Conservation (phyloP, 768 basidiomycete genomes). For the Mycena rebaudengoi region DNA sequence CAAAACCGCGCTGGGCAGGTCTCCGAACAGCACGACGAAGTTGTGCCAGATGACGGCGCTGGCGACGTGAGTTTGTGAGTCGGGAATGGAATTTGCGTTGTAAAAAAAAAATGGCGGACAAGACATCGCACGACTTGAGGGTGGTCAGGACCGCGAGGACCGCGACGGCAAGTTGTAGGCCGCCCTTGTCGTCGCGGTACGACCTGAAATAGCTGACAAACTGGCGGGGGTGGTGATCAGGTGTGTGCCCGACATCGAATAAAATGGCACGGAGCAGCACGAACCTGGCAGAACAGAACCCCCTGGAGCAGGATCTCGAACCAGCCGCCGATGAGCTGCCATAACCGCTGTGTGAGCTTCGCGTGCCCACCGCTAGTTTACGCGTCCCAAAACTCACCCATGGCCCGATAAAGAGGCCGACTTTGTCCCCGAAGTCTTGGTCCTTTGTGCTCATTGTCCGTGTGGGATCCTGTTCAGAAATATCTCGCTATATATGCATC, state of each 20-base stretch:
- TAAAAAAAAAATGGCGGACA: slow-evolving; percentile 35
- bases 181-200: slow-evolving; percentile 32
- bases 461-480: too few relatives aligned
- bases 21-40: slow-evolving; percentile 36
- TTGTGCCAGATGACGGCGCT: slow-evolving; percentile 44
- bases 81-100: background rate
- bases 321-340: slow-evolving; percentile 40
- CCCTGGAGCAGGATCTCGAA: slow-evolving; percentile 41
- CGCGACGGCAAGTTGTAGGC: slow-evolving; percentile 31
- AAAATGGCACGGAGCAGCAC: background rate
- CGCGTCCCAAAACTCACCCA: too few relatives aligned
- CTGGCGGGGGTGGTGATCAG: slow-evolving; percentile 15
- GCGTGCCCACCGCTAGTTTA: too few relatives aligned
- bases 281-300: slow-evolving; percentile 39
- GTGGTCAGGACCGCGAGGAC: slow-evolving; percentile 37
- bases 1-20: slow-evolving; percentile 37
- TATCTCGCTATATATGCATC: too few relatives aligned
- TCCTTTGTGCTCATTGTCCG: too few relatives aligned
- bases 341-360: too few relatives aligned
- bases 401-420: too few relatives aligned
- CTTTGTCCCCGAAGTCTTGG: too few relatives aligned
- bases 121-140: slow-evolving; percentile 40
- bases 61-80: background rate
- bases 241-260: background rate
- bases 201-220: slow-evolving; percentile 37